Conservation (phyloP, 169 alveolate genomes). For the Perkinsus marinus region DNA sequence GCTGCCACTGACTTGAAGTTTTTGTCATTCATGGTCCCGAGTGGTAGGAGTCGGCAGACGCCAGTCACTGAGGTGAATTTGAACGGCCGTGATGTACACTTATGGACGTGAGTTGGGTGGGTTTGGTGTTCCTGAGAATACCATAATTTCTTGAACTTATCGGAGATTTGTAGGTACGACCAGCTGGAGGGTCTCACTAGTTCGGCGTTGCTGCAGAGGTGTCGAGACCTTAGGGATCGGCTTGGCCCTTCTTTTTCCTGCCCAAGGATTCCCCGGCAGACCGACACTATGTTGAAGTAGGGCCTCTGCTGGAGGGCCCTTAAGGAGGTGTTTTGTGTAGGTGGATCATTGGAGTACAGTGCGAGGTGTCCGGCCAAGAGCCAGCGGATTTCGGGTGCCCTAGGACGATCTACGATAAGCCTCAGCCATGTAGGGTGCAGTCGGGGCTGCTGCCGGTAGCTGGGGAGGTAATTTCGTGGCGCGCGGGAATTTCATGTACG, state of each 20-base stretch:
- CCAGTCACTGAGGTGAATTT: not conserved
- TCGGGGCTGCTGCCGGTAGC: not conserved
- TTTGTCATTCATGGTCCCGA: not conserved
- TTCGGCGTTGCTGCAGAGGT: not conserved
- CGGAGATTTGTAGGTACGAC: not conserved
- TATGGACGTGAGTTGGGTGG: not conserved
- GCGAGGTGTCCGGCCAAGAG: not conserved
- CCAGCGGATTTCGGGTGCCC: not conserved
- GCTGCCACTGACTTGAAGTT: not conserved
- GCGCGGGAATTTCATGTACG: not conserved
- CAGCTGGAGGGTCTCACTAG: not conserved
- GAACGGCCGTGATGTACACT: not conserved
- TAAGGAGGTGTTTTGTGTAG: not conserved
- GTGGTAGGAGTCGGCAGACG: not conserved
- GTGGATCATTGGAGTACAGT: not conserved
- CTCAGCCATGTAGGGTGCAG: not conserved
- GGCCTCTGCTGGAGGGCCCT: not conserved
- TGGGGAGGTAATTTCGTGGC: not conserved
- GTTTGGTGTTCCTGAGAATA: not conserved
- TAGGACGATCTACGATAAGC: not conserved
- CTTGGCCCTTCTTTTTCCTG: not conserved
- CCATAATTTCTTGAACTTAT: not conserved
- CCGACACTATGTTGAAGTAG: not conserved
- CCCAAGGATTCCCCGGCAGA: not conserved
- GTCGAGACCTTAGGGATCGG: not conserved